phyloP scores from a whole-genome alignment of 805 yeast species.

The Myxozyma kluyveri region DNA sequence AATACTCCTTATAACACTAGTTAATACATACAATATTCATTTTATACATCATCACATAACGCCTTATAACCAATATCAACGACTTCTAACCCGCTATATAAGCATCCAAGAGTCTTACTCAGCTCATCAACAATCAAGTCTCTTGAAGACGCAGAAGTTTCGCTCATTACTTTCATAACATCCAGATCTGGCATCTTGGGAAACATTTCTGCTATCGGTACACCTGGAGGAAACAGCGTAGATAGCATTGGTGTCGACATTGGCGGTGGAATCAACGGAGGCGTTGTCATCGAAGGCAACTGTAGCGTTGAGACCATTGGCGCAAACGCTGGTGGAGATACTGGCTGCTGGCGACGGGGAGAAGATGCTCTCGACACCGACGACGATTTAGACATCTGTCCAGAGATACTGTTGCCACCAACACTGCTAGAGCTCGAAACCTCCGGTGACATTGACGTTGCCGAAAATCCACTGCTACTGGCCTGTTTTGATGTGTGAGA shows the following conservation, averaged over 20 bases:
- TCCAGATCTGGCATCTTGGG: slow-evolving; percentile 22
- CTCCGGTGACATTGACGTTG: no score
- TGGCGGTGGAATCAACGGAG: slow-evolving; percentile 3
- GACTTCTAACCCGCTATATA: slow-evolving; percentile 23
- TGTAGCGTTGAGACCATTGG: background rate
- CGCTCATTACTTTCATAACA: slow-evolving; percentile 15
- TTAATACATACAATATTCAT: no score
- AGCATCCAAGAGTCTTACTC: slow-evolving; percentile 12
- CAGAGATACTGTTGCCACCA: background rate
- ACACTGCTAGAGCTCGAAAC: no score
- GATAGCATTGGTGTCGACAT: background rate
- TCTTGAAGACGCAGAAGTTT: slow-evolving; percentile 1
- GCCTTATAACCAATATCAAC: slow-evolving; percentile 26
- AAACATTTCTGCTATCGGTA: slow-evolving; percentile 16
- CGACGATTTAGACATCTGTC: slow-evolving; percentile 3
- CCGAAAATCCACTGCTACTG: no score
- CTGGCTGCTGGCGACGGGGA: background rate
- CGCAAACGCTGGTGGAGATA: background rate
- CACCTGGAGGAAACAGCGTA: slow-evolving; percentile 1
- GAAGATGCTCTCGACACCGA: background rate
- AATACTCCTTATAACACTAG: no score
- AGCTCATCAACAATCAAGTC: slow-evolving; percentile 21
- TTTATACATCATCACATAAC: slow-evolving; percentile 23
- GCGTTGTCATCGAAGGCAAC: background rate
- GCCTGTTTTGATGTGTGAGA: background rate